Conservation (phyloP, 306 rosid species). For the Dryas alaskensis region DNA sequence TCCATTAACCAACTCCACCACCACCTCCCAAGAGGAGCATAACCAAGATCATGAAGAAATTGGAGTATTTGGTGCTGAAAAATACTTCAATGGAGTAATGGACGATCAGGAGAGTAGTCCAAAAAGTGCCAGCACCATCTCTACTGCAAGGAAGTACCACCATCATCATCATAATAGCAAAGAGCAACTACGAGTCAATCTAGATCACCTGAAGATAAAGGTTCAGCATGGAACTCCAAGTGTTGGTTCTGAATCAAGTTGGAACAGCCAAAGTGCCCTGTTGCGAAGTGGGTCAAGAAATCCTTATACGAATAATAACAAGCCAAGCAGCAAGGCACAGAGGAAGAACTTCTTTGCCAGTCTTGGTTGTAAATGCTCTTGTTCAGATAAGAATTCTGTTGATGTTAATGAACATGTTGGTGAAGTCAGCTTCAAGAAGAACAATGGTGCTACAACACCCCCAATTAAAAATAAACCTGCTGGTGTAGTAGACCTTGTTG, state of each 20-base stretch:
- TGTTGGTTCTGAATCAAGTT: conserved; percentile 67
- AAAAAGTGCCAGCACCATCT: conserved; percentile 27
- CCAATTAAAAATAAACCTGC: neutral
- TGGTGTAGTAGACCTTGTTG: conserved; percentile 14
- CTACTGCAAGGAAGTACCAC: conserved; percentile 13
- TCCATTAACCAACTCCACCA: conserved; percentile 12
- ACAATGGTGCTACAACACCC: conserved; percentile 25
- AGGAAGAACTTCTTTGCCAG: conserved; percentile 49
- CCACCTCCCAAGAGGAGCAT: conserved; percentile 25
- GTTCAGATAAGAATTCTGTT: conserved; percentile 68
- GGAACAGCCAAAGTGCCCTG: conserved; percentile 72
- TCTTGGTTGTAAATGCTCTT: conserved; percentile 68
- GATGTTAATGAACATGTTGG: conserved; percentile 45
- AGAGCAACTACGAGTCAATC: neutral
- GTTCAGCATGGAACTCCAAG: conserved; percentile 59
- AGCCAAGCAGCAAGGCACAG: conserved; percentile 20
- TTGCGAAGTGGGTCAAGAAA: conserved; percentile 35
- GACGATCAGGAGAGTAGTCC: conserved; percentile 29
- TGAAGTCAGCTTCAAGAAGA: conserved; percentile 56
- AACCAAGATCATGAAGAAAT: conserved; percentile 62
- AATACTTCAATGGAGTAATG: conserved; percentile 80
- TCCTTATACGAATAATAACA: conserved; percentile 17
- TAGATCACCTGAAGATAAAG: conserved; percentile 27
- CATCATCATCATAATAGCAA: conserved; percentile 1
- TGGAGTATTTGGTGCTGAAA: conserved; percentile 80